Percentiles rank a stretch among this genome's conserved stretches.
Conservation (phyloP, 2,329 filamentous ascomycete species). For the Botrytis hyacinthi region DNA sequence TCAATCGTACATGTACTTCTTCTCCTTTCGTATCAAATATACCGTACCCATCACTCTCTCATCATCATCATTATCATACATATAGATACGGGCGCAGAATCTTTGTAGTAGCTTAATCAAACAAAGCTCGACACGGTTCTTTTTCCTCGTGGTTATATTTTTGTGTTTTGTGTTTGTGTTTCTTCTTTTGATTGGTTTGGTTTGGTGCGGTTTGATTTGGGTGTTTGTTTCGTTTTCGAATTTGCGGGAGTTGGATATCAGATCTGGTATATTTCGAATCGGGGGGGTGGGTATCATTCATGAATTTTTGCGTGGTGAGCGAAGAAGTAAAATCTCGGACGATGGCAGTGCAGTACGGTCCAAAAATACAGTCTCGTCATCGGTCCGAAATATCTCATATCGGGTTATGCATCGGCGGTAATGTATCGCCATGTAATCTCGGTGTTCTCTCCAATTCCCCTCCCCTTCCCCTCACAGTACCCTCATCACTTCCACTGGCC, state of each 20-base stretch:
- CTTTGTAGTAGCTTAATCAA: not conserved
- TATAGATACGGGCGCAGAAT: not conserved
- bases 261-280: not conserved
- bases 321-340: not conserved
- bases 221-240: no score
- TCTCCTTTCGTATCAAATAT: not conserved
- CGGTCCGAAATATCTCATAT: not conserved
- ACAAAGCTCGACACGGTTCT: not conserved
- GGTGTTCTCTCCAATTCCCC: not conserved
- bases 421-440: not conserved
- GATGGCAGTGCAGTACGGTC: not conserved
- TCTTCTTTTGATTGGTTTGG: not conserved
- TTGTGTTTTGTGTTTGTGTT: not conserved
- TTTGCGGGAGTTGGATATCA: not conserved
- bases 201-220: not conserved
- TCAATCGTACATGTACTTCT: not conserved
- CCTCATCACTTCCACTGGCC: slow-evolving; percentile 21
- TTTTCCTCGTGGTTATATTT: not conserved
- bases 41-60: not conserved
- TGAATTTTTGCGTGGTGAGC: not conserved
- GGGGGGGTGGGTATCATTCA: not conserved
- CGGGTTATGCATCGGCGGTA: slow-evolving; percentile 18
- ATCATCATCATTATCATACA: not conserved
- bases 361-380: not conserved
- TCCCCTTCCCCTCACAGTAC: not conserved